Conservation (phyloP, 179 eudicot genomes). For the Sideroxylon spinosum region DNA sequence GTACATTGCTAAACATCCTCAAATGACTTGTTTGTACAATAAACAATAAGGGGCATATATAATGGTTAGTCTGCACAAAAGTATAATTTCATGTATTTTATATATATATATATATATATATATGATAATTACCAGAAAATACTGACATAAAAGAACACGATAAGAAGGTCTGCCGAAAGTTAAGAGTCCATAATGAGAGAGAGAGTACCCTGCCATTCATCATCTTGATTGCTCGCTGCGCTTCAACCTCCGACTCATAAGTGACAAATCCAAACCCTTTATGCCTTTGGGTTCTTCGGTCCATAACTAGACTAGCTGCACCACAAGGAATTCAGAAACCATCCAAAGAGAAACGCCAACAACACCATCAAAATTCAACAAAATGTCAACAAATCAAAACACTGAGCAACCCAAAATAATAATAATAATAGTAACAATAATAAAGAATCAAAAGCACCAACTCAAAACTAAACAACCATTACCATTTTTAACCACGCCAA, state of each 20-base stretch:
- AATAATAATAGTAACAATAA: not conserved
- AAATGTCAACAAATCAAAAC: not conserved
- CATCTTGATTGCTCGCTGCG: slow-evolving; percentile 54
- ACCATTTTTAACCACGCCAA: slow-evolving; percentile 62
- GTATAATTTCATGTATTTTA: too few species aligned
- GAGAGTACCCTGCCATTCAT: slow-evolving; percentile 65
- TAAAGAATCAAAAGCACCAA: not conserved
- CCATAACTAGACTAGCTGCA: slow-evolving; percentile 59
- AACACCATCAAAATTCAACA: not conserved
- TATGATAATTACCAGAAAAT: not conserved
- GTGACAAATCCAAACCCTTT: slow-evolving; percentile 79
- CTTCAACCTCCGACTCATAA: slow-evolving; percentile 55
- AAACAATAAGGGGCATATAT: too few species aligned
- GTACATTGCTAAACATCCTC: too few species aligned
- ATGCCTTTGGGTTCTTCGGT: slow-evolving; percentile 50
- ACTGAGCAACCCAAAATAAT: not conserved
- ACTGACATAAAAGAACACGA: not conserved
- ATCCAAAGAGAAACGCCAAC: not conserved
- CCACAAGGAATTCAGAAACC: not conserved
- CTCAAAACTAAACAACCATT: not conserved
- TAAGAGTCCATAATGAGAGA: not conserved
- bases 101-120: too few species aligned
- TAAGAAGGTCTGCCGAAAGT: not conserved
- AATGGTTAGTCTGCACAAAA: too few species aligned
- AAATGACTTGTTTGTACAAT: too few species aligned